Conservation (phyloP, 768 basidiomycete genomes). For the Suillus lakei region DNA sequence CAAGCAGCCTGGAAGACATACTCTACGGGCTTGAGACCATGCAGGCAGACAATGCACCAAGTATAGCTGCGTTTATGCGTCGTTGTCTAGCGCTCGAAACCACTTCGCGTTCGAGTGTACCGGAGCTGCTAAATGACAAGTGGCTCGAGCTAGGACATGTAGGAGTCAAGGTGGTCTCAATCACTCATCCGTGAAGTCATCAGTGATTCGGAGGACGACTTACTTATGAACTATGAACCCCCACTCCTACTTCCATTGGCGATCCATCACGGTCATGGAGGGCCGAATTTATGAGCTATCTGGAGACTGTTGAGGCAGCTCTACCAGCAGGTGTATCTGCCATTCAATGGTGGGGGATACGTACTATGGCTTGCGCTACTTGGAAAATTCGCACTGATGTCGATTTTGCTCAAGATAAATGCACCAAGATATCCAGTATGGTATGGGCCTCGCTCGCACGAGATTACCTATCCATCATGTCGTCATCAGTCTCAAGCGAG, state of each 20-base stretch:
- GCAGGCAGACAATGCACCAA: neutral
- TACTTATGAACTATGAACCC: constrained; percentile 5
- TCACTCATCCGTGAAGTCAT: constrained; percentile 7
- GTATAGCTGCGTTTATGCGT: neutral
- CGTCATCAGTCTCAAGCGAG: constrained; percentile 43
- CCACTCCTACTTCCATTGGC: neutral
- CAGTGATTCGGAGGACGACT: constrained; percentile 16
- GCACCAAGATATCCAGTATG: constrained; percentile 29
- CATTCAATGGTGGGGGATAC: constrained; percentile 42
- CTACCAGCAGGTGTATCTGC: constrained; percentile 23
- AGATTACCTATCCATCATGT: constrained; percentile 45
- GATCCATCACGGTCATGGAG: constrained; percentile 23
- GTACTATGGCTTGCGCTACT: constrained; percentile 16
- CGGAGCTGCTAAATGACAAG: constrained; percentile 1
- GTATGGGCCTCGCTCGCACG: constrained; percentile 42
- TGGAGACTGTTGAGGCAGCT: constrained; percentile 9
- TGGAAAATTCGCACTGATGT: neutral
- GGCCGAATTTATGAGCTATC: constrained; percentile 26
- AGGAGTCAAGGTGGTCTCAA: constrained; percentile 3
- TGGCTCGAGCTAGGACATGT: neutral
- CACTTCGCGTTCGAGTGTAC: neutral
- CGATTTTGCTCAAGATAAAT: constrained; percentile 21
- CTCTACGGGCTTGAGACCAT: neutral
- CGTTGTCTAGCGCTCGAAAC: neutral
- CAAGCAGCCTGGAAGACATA: neutral